These are phyloP conservation scores for Yamagishiella unicocca DNA, from an alignment of 139 green algal species.

Conservation along the genomic window DNA sequence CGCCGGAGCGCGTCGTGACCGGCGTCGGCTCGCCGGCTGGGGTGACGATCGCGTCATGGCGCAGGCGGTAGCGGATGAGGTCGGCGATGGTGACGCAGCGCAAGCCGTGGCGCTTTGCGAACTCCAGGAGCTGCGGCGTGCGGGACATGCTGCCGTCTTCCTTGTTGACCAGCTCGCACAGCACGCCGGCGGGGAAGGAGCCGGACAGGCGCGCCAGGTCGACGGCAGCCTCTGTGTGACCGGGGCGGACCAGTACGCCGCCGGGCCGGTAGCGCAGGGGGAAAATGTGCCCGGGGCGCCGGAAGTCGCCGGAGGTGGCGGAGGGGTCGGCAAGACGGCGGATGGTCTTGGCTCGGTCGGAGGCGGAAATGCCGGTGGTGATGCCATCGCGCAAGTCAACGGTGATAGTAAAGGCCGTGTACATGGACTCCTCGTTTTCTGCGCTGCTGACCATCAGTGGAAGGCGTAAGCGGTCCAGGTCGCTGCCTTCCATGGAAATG, in stretches of 20 bases:
- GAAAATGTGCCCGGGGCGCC: slow-evolving; percentile 97
- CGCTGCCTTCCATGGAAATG: slow-evolving; percentile 72
- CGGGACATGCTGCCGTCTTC: slow-evolving; percentile 89
- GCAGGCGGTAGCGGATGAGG: slow-evolving; percentile 83
- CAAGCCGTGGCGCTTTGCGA: slow-evolving; percentile 86
- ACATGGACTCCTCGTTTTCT: slow-evolving; percentile 89
- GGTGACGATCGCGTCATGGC: slow-evolving; percentile 50
- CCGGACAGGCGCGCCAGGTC: slow-evolving; percentile 93
- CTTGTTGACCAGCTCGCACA: slow-evolving; percentile 96
- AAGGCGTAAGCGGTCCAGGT: slow-evolving; percentile 91
- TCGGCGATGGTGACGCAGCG: slow-evolving; percentile 94
- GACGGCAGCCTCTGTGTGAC: slow-evolving; percentile 96
- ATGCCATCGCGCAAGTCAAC: slow-evolving; percentile 87
- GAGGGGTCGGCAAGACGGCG: slow-evolving; percentile 78
- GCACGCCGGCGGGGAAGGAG: slow-evolving; percentile 89
- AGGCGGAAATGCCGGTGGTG: slow-evolving; percentile 95
- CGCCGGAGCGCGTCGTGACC: slow-evolving; percentile 52
- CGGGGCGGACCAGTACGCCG: slow-evolving; percentile 88
- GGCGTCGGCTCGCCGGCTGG: slow-evolving; percentile 19
- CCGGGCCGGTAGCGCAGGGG: slow-evolving; percentile 85
- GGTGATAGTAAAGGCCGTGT: slow-evolving; percentile 96
- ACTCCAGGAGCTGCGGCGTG: slow-evolving; percentile 84
- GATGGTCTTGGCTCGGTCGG: slow-evolving; percentile 92
- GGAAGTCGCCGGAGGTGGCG: slow-evolving; percentile 78
- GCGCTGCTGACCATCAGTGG: slow-evolving; percentile 92